Conservation (phyloP, 169 alveolate species). For the Babesia bigemina region DNA sequence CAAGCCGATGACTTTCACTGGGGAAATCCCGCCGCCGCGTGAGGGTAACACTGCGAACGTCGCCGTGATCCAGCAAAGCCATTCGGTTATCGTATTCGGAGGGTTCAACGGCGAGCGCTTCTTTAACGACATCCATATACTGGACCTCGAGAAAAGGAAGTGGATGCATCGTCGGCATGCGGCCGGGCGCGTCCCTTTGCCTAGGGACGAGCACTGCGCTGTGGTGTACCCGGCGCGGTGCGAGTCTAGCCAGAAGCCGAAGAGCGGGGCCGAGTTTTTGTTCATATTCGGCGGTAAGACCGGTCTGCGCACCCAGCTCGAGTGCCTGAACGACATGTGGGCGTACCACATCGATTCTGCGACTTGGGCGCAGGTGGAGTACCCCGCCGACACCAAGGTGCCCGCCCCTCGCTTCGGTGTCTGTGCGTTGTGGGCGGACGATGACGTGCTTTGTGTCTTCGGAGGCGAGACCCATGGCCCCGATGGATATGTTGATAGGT, state of each 20-base stretch:
- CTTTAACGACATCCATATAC: conserved; percentile 80
- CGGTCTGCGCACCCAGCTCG: conserved; percentile 58
- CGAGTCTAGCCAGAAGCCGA: conserved; percentile 73
- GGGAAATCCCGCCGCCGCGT: conserved; percentile 81
- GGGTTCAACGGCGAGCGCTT: conserved; percentile 80
- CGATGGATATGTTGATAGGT: conserved; percentile 61
- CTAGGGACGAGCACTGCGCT: conserved; percentile 86
- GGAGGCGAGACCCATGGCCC: conserved; percentile 85
- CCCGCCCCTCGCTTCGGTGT: conserved; percentile 89
- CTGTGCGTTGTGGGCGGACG: conserved; percentile 86
- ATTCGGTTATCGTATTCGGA: conserved; percentile 81
- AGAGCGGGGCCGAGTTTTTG: conserved; percentile 75
- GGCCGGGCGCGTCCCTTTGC: conserved; percentile 80
- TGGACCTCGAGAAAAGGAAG: conserved; percentile 81
- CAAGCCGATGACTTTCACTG: conserved; percentile 78
- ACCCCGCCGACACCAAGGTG: conserved; percentile 68
- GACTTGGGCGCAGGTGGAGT: conserved; percentile 85
- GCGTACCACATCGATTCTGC: conserved; percentile 75
- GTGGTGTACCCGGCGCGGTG: conserved; percentile 84
- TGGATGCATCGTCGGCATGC: conserved; percentile 67
- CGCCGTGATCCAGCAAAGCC: conserved; percentile 73
- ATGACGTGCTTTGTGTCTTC: conserved; percentile 80
- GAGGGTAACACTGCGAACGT: conserved; percentile 86
- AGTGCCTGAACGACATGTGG: conserved; percentile 87
- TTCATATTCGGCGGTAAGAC: conserved; percentile 84